Percentiles rank a stretch among this genome's conserved stretches.
Conservation (phyloP, 495 filamentous ascomycete genomes). For the Trichoderma reesei region DNA sequence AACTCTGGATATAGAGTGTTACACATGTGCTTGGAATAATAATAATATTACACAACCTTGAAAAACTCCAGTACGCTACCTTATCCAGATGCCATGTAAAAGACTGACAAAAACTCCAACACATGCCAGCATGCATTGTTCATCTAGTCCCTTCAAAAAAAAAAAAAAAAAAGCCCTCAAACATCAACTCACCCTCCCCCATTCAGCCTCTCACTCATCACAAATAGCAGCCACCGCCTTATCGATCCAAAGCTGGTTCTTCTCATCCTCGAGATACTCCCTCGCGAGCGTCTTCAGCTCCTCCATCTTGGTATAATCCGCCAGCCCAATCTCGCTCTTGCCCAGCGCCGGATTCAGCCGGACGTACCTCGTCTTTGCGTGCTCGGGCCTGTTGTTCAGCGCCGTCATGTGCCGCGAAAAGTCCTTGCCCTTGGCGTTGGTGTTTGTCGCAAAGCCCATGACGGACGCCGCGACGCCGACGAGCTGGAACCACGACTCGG, state of each 20-base stretch:
- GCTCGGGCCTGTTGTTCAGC: background rate
- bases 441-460: background rate
- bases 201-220: background rate
- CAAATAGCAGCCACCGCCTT: background rate
- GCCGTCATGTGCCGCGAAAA: conserved; percentile 1
- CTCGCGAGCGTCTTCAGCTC: background rate
- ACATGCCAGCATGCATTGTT: background rate
- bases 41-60: too few species aligned
- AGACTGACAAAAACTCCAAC: background rate
- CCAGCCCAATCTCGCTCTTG: background rate
- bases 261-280: background rate
- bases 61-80: too few species aligned
- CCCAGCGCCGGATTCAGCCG: background rate
- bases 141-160: background rate
- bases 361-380: background rate
- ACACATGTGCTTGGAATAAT: too few species aligned
- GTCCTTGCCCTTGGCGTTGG: conserved; percentile 1
- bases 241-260: background rate
- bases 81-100: too few species aligned
- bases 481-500: background rate
- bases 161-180: background rate
- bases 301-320: conserved; percentile 4
- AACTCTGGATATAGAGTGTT: too few species aligned
- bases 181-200: background rate
- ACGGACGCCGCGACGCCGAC: background rate